A percentile compares a stretch with the other conserved stretches of the same genome.
Evolutionary conservation across 179 eudicot genomes (phyloP).

Genomic region (Heliamphora pulchella): DNA sequence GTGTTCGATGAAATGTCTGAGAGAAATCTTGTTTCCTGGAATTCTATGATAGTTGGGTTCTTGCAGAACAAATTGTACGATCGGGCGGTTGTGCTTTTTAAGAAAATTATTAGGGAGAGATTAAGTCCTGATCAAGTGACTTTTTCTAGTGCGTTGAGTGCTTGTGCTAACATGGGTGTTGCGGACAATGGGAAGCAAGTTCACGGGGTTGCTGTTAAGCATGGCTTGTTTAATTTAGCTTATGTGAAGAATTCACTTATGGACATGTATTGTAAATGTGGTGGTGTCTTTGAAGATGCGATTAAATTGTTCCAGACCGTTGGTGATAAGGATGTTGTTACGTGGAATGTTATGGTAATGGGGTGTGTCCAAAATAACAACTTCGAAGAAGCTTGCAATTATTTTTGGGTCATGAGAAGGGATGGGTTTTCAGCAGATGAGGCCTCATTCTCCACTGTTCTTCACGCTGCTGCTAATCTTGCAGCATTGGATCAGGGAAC

Average conservation of each 20-base stretch:
- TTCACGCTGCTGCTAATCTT: constrained; percentile 36
- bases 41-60: constrained; percentile 42
- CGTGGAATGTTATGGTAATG: constrained; percentile 41
- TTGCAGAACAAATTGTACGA: constrained; percentile 27
- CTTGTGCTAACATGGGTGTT: constrained; percentile 39
- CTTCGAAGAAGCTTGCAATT: constrained; percentile 38
- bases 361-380: constrained; percentile 30
- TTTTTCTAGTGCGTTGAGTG: constrained; percentile 42
- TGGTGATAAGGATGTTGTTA: constrained; percentile 33
- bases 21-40: constrained; percentile 44
- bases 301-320: constrained; percentile 25
- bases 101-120: constrained; percentile 27
- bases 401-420: constrained; percentile 33
- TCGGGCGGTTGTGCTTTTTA: constrained; percentile 22
- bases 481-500: constrained; percentile 42
- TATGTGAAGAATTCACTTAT: constrained; percentile 42
- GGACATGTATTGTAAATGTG: constrained; percentile 46
- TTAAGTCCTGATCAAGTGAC: constrained; percentile 38
- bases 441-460: constrained; percentile 31
- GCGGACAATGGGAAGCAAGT: constrained; percentile 34
- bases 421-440: constrained; percentile 35
- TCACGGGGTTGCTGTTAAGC: constrained; percentile 32
- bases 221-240: constrained; percentile 22
- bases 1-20: constrained; percentile 53
- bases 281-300: constrained; percentile 24